Conservation (phyloP, 2,329 filamentous ascomycete genomes). For the Pseudocercospora crystallina region DNA sequence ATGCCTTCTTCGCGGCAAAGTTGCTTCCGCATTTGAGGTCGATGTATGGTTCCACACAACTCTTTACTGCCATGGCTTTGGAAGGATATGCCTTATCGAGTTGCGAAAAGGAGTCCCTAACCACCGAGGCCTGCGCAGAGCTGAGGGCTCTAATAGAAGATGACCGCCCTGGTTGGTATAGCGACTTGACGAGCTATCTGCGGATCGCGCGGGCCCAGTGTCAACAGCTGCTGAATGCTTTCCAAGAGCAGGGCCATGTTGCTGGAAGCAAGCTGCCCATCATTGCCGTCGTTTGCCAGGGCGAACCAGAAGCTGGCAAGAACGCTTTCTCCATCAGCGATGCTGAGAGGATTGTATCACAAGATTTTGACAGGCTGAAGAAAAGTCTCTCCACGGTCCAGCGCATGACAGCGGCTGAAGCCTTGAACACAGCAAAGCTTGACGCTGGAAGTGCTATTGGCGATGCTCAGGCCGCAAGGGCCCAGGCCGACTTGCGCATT, state of each 20-base stretch:
- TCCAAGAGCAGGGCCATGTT: constrained; percentile 86
- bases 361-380: constrained; percentile 85
- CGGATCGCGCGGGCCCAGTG: constrained; percentile 90
- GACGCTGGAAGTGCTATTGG: constrained; percentile 71
- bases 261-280: constrained; percentile 71
- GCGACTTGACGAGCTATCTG: constrained; percentile 85
- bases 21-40: constrained; percentile 69
- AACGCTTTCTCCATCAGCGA: constrained; percentile 86
- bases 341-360: constrained; percentile 80
- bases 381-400: constrained; percentile 87
- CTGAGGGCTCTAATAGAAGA: constrained; percentile 76
- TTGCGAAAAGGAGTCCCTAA: constrained; percentile 47
- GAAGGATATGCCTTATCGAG: constrained; percentile 77
- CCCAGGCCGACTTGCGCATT: constrained; percentile 79
- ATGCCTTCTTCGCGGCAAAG: constrained; percentile 63
- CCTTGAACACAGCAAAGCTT: constrained; percentile 73
- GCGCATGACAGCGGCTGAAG: constrained; percentile 76
- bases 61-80: constrained; percentile 77
- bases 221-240: constrained; percentile 83
- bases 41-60: constrained; percentile 78
- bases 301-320: constrained; percentile 85
- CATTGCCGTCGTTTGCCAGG: constrained; percentile 89
- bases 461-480: constrained; percentile 76
- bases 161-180: constrained; percentile 78
- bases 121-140: constrained; percentile 60